Conservation (phyloP, 176 grass and related monocot species). For the Hyparrhenia diplandra region DNA sequence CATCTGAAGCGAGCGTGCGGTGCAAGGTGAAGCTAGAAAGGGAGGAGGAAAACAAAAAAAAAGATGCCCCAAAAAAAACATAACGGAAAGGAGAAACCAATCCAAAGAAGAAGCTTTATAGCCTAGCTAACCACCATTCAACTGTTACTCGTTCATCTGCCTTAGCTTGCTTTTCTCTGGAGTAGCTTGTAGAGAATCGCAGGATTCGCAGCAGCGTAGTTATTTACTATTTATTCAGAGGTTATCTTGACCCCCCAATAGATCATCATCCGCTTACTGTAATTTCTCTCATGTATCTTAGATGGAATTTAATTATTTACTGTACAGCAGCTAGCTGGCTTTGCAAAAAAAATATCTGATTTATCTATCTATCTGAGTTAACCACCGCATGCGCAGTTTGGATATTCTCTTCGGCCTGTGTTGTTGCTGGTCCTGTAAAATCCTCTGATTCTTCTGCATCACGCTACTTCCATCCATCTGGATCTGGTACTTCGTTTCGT, state of each 20-base stretch:
- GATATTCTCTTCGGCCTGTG: neutral
- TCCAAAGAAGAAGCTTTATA: slow-evolving; percentile 27
- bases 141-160: slow-evolving; percentile 27
- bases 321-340: slow-evolving; percentile 55
- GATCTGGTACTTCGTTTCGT: neutral
- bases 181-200: neutral
- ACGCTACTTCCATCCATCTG: neutral
- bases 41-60: slow-evolving; percentile 9
- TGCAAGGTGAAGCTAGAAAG: slow-evolving; percentile 29
- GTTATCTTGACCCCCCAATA: slow-evolving; percentile 20
- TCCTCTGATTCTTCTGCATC: neutral
- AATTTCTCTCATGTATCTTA: slow-evolving; percentile 41
- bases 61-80: slow-evolving; percentile 40
- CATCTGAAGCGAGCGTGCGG: slow-evolving; percentile 25
- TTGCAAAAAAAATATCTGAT: slow-evolving; percentile 3
- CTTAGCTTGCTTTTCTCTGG: slow-evolving; percentile 4
- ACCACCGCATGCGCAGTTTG: slow-evolving; percentile 6
- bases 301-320: slow-evolving; percentile 60
- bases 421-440: neutral
- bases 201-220: neutral
- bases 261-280: slow-evolving; percentile 34
- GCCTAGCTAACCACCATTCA: slow-evolving; percentile 45
- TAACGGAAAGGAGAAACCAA: slow-evolving; percentile 31
- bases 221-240: slow-evolving; percentile 22
- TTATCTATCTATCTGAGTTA: slow-evolving; percentile 33